A percentile compares a stretch with the other conserved stretches of the same genome.
phyloP scores from a whole-genome alignment of 2,329 filamentous ascomycete species.

The Neonectria ditissima region DNA sequence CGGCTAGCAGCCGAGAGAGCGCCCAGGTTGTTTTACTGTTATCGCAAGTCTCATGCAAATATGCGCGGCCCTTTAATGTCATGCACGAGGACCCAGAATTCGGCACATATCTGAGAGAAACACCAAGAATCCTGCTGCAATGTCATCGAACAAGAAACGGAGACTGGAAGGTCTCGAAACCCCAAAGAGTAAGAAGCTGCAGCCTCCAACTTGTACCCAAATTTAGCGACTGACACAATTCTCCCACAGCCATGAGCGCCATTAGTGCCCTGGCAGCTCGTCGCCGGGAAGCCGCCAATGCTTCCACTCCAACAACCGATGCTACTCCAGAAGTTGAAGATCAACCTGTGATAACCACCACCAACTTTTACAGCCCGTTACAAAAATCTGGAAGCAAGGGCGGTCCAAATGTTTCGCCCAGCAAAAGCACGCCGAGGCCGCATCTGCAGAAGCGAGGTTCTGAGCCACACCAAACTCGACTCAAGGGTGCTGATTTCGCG shows the following conservation, averaged over 20 bases:
- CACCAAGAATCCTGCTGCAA: slow-evolving; percentile 7
- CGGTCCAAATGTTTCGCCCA: slow-evolving; percentile 29
- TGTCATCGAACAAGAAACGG: slow-evolving; percentile 51
- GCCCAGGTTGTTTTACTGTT: neutral
- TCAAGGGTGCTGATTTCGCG: slow-evolving; percentile 23
- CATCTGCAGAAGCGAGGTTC: slow-evolving; percentile 23
- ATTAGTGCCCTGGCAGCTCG: slow-evolving; percentile 54
- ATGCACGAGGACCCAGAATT: neutral
- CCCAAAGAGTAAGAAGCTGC: slow-evolving; percentile 45
- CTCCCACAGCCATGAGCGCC: slow-evolving; percentile 47
- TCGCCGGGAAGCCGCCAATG: slow-evolving; percentile 41
- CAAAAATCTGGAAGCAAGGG: slow-evolving; percentile 34
- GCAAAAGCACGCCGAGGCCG: slow-evolving; percentile 33
- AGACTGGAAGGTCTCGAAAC: slow-evolving; percentile 48
- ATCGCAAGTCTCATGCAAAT: neutral
- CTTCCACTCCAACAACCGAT: slow-evolving; percentile 24
- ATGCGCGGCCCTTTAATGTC: neutral
- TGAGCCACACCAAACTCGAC: slow-evolving; percentile 25
- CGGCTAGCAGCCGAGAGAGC: no score
- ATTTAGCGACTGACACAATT: neutral
- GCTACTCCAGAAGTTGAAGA: slow-evolving; percentile 36
- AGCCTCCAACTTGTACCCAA: neutral
- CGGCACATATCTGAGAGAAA: neutral
- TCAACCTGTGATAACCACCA: slow-evolving; percentile 30
- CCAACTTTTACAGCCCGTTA: slow-evolving; percentile 48